These are phyloP conservation scores for Suillus brevipes DNA, from an alignment of 768 basidiomycete genomes.

Conservation along the genomic window DNA sequence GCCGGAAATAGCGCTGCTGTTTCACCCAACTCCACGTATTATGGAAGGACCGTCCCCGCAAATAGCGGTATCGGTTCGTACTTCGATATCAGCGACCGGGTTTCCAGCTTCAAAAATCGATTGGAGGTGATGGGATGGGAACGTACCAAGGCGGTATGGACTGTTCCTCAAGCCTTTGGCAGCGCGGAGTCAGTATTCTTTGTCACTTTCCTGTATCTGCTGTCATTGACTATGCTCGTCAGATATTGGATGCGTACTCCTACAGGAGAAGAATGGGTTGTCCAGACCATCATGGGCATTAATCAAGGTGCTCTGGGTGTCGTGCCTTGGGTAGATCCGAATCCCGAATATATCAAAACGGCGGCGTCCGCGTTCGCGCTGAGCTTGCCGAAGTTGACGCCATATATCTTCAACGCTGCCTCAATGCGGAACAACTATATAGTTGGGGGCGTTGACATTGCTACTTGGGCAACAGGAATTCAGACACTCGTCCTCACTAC, in stretches of 20 bases:
- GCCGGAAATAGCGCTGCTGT: constrained; percentile 42
- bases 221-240: constrained; percentile 29
- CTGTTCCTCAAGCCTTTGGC: constrained; percentile 80
- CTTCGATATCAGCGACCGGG: constrained; percentile 65
- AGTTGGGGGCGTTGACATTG: constrained; percentile 45
- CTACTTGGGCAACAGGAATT: constrained; percentile 45
- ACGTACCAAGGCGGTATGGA: constrained; percentile 70
- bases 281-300: constrained; percentile 63
- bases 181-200: constrained; percentile 34
- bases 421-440: constrained; percentile 44
- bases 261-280: constrained; percentile 68
- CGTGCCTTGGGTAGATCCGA: constrained; percentile 52
- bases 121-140: constrained; percentile 68
- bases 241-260: constrained; percentile 66
- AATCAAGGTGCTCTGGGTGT: constrained; percentile 70
- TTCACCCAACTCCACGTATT: constrained; percentile 26
- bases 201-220: not conserved
- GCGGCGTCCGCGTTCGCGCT: constrained; percentile 50
- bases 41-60: constrained; percentile 23
- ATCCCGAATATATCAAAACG: constrained; percentile 50
- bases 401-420: constrained; percentile 45
- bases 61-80: constrained; percentile 41
- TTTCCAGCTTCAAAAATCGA: constrained; percentile 64
- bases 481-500: constrained; percentile 50
- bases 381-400: constrained; percentile 44